Evolutionary conservation across 2,329 filamentous ascomycete genomes (phyloP), one percentile per base, ranked within the genome.

Genomic region (Alternaria brassicicola): DNA sequence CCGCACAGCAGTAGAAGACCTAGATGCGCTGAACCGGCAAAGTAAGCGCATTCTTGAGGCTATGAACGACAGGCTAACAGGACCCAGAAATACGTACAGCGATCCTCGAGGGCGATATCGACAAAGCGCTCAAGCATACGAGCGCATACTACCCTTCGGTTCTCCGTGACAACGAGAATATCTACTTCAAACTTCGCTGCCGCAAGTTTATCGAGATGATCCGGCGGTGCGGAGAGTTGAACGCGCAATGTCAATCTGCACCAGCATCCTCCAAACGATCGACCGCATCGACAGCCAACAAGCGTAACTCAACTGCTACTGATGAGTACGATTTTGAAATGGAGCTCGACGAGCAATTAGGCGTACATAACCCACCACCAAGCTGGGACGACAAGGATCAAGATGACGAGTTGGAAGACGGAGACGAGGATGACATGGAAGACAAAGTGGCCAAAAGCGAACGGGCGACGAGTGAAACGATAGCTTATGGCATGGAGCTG

Each of bases 181-280:
- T 97, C 15, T 88, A 93, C 73, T 98, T 99, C 78, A 90, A 89
- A 57, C 82, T 99, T 47, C 87, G 89, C 65, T 97, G 93, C 73
- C 88, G 93, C 59, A 96, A 95, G 74, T 97, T 98, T 75, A 89
- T 98, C 60, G 95, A 99, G 77, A 94, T 99, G 89, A 69, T 77
- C 23, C 63, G 75, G n/a, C 64, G 57, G 21, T 75, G 68, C 57
- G 79, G 83, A 33, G 78, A 79, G 7, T 77, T 80, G 33, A 80
- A 82, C 8, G 67, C 75, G 57, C 63, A 73, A 63, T 52, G 60
- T 28, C 68, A 69, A 7, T 54, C 64, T 23, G 57, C 66, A 26
- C 67, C 66, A 4, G 63, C 67, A 17, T 63, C 71, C 43, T 68
- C 70, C 56, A 72, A 76, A 69, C 55, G 67, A 55, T 61, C 74